Evolutionary conservation across 1,284 basidiomycete species (phyloP), one percentile per base, ranked within the genome.

Genomic region (Sphagnurus paluster): DNA sequence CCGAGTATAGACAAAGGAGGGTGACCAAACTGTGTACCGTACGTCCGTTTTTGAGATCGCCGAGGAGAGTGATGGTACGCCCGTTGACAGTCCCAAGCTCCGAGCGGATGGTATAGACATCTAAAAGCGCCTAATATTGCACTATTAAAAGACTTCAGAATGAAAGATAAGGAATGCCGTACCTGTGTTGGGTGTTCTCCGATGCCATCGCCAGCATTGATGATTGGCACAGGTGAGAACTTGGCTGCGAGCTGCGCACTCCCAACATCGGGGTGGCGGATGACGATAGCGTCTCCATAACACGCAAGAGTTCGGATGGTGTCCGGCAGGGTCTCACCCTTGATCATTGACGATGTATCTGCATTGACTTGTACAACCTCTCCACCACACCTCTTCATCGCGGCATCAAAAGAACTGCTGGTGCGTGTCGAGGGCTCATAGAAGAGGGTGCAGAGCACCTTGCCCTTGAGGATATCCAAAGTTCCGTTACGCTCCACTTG

Each of bases 31-130:
- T 93, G 74, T 99, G 97, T 1, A 98, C 95, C 0, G 97, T 99
- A 48, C 97, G 85, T 30, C 97, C 97, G 64, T 99, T 97, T 79
- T 98, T 98, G 59, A 99, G 78, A 68, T 99, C 97, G 49, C 97
- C 97, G 7, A 99, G 82, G 25, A 95, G 68, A 8, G 97, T 99
- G 63, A 99, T 88, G 10, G 92, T 96, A 47, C 92, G 86, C 39
- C 96, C 97, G 62, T 98, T 98, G 54, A 99, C 93, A 0, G 96
- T 98, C 53, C 97, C 97, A 35, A 99, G 81, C 71, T 99, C 97
- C 39, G 93, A 95, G 53, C 97, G 93, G 59, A 99, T 99, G 34
- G 95, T 98, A 69, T 93, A 99, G 21, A 98, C 84, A 64, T 99
- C 97, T 50, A 99, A 74, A 35, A 98, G 76, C 21, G 92, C 93